These are phyloP conservation scores for Botrytis galanthina DNA, from an alignment of 2,329 filamentous ascomycete species.

Conservation along the genomic window DNA sequence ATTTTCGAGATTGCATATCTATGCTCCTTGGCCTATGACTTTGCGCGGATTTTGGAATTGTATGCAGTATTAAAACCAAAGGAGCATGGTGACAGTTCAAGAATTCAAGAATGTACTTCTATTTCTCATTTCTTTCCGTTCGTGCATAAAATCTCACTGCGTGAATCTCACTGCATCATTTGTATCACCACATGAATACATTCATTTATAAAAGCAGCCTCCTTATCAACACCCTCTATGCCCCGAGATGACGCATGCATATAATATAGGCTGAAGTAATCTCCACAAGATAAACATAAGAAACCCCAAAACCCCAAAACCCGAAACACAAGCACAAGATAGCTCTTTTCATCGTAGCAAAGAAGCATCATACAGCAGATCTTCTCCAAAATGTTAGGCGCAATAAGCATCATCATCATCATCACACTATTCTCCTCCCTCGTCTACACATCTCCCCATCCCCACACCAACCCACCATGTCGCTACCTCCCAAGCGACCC, in stretches of 20 bases:
- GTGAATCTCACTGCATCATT: not conserved
- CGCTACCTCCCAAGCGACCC: slow-evolving; percentile 21
- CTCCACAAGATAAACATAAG: not conserved
- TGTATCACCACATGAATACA: not conserved
- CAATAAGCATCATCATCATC: not conserved
- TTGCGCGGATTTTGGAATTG: not conserved
- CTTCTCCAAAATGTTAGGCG: not conserved
- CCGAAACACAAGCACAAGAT: not conserved
- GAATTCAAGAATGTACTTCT: not conserved
- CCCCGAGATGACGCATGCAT: not conserved
- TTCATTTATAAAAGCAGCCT: not conserved
- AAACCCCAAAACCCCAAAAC: not conserved
- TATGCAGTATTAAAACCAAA: not conserved
- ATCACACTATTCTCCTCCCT: not conserved
- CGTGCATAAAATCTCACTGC: not conserved
- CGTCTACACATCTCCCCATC: not conserved
- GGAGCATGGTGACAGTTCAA: not conserved
- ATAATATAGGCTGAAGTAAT: not conserved
- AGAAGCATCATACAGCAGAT: not conserved
- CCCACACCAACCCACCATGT: not conserved
- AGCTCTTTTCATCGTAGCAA: not conserved
- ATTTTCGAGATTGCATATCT: not conserved
- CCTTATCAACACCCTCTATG: not conserved
- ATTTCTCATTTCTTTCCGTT: not conserved
- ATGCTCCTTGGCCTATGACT: not conserved